phyloP scores from a whole-genome alignment of 176 grass and related monocot genomes.

The Musa acuminata region DNA sequence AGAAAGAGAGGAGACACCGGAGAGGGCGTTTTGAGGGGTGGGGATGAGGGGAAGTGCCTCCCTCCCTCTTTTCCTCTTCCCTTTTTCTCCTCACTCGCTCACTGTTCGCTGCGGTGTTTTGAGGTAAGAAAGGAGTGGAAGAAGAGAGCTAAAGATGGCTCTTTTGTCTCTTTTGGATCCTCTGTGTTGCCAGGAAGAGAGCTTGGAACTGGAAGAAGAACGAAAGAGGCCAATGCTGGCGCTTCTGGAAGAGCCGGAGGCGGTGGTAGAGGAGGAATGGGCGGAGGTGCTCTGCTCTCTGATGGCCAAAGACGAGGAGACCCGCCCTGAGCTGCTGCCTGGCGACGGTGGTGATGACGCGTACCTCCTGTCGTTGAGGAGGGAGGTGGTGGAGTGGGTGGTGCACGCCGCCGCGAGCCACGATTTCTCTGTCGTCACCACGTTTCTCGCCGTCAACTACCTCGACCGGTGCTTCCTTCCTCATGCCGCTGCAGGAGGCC shows the following conservation, averaged over 20 bases:
- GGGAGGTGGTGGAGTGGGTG: conserved; percentile 1
- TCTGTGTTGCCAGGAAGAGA: conserved; percentile 19
- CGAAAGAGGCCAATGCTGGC: not conserved
- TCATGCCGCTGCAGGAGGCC: conserved; percentile 24
- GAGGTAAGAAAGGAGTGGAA: not conserved
- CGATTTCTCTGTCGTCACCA: conserved; percentile 11
- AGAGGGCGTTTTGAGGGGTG: too few species aligned
- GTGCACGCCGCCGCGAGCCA: not conserved
- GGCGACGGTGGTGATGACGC: not conserved
- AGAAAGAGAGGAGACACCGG: too few species aligned
- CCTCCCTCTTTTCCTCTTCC: not conserved
- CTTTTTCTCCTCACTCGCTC: not conserved
- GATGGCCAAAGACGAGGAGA: not conserved
- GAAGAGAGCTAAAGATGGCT: not conserved
- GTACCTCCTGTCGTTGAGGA: conserved; percentile 7
- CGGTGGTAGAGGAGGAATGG: not conserved
- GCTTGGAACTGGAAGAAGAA: not conserved
- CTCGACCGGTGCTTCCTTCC: conserved; percentile 1
- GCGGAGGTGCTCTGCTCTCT: not conserved
- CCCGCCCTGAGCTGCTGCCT: too few species aligned
- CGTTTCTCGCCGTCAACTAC: conserved; percentile 11
- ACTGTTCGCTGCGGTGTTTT: too few species aligned
- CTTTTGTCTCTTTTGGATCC: conserved; percentile 10
- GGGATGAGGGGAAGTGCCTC: too few species aligned
- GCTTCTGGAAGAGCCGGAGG: too few species aligned